These are phyloP conservation scores for Alternaria gansuensis DNA, from an alignment of 2,329 filamentous ascomycete genomes.

Conservation along the genomic window DNA sequence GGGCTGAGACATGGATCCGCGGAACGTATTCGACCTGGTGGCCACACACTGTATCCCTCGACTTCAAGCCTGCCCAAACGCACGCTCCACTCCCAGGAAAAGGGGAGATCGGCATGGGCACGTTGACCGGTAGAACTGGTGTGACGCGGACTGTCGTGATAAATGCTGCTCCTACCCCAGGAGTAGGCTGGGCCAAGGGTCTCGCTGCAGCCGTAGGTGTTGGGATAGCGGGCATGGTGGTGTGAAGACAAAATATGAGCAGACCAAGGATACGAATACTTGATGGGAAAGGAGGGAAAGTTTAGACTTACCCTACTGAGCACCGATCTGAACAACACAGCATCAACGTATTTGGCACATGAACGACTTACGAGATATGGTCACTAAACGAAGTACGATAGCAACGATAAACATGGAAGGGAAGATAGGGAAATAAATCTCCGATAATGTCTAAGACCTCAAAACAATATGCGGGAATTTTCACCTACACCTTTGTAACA, in stretches of 20 bases:
- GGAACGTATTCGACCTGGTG: slow-evolving; percentile 45
- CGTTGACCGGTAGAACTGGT: slow-evolving; percentile 42
- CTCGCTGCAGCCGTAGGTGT: slow-evolving; percentile 36
- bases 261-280: background rate
- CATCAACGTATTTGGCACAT: slow-evolving; percentile 1
- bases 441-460: background rate
- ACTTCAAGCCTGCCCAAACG: slow-evolving; percentile 31
- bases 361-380: slow-evolving; percentile 11
- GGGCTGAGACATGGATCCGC: slow-evolving; percentile 45
- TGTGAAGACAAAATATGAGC: slow-evolving; percentile 14
- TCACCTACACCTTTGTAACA: background rate
- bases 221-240: slow-evolving; percentile 34
- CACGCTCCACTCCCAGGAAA: slow-evolving; percentile 38
- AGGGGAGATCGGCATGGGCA: slow-evolving; percentile 50
- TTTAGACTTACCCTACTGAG: background rate
- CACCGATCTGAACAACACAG: slow-evolving; percentile 7
- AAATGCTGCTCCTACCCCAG: slow-evolving; percentile 35
- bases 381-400: slow-evolving; percentile 8
- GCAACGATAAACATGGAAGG: background rate
- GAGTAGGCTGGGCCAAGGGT: slow-evolving; percentile 26
- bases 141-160: slow-evolving; percentile 39
- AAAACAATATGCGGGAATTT: background rate
- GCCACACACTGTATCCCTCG: slow-evolving; percentile 41
- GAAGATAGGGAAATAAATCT: background rate
- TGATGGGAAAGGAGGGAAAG: background rate